Conservation (phyloP, 2,329 filamentous ascomycete species). For the Apiospora hydei region DNA sequence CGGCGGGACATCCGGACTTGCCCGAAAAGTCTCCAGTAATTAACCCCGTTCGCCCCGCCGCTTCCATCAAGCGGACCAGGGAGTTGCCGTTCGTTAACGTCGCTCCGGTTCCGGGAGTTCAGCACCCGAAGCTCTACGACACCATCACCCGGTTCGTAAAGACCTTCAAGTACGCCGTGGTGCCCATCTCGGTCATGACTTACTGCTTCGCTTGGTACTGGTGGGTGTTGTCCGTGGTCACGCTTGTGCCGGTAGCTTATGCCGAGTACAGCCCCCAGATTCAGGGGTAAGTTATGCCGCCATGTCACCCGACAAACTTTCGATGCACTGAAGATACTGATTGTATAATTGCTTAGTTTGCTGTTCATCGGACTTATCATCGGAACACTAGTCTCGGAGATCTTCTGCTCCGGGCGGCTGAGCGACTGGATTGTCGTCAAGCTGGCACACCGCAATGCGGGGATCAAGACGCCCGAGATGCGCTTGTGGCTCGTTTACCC, state of each 20-base stretch:
- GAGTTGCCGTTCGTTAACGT: constrained; percentile 53
- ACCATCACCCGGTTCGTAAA: constrained; percentile 53
- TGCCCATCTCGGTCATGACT: constrained; percentile 53
- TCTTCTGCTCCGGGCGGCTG: constrained; percentile 58
- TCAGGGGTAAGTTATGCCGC: constrained; percentile 48
- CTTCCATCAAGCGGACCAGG: constrained; percentile 47
- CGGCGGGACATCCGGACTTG: neutral
- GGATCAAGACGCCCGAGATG: constrained; percentile 58
- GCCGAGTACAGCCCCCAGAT: constrained; percentile 53
- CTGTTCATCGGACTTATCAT: constrained; percentile 61
- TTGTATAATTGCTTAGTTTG: constrained; percentile 39
- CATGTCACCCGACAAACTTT: neutral
- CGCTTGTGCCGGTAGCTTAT: constrained; percentile 61
- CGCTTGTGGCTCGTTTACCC: constrained; percentile 63
- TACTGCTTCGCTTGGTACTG: constrained; percentile 65
- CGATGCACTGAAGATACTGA: neutral
- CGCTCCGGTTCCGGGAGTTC: constrained; percentile 55
- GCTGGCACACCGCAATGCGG: constrained; percentile 52
- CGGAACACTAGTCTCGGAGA: constrained; percentile 58
- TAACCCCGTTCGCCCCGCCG: neutral
- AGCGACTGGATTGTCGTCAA: constrained; percentile 59
- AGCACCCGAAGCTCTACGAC: constrained; percentile 57
- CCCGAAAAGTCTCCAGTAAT: neutral
- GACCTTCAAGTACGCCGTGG: constrained; percentile 54
- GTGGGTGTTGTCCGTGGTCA: constrained; percentile 62